Base-by-base conservation (phyloP, 2,329 filamentous ascomycete species). In the Seiridium unicorne region DNA sequence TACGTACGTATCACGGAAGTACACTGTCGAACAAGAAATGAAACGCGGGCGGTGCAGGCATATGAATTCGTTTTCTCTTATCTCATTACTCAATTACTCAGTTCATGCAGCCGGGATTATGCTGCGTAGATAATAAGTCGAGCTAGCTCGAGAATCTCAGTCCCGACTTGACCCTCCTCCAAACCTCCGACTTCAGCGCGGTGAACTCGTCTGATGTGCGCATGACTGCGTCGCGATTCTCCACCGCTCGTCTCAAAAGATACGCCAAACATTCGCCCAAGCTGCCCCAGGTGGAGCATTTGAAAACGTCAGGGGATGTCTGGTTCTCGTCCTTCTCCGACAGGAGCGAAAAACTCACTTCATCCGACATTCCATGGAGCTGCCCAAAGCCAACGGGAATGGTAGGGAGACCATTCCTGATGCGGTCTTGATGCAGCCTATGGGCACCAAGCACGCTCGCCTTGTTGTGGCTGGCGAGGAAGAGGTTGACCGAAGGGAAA, bases 291-390 rank as follows among this genome's bases (percentile, higher is more conserved):
- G 74, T 77, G 35, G 72, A 71, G 58, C 74, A 78, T 64, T 78
- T 78, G 64, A 70, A 77, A 1, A 77, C 76, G 18, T 72, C 69
- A 0, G 73, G 72, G 1, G 63, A 62, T 9, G 61, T 54, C 47
- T 59, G 61, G 13, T 61, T 62, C 1, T 66, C 66, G 8, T 65
- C 62, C 62, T 74, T 75, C 34, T 69, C 60, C 44, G 78, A 74
- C 8, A 85, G 72, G 0, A 85, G 72, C 4, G 74, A 72, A 66
- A 82, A 82, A 57, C 77, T 81, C 44, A 86, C 78, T 62, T 84
- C 81, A 60, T 86, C 83, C 3, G 83, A 81, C 83, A 86, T 86
- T 34, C 83, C 83, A 55, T 83, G 79, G 0, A 86, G 73, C 69
- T 85, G 83, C 3, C 80, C 82, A 62, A 81, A 86, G 44, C 66